Base-by-base conservation (phyloP, 2,329 filamentous ascomycete genomes). In the Cordyceps fumosorosea region DNA sequence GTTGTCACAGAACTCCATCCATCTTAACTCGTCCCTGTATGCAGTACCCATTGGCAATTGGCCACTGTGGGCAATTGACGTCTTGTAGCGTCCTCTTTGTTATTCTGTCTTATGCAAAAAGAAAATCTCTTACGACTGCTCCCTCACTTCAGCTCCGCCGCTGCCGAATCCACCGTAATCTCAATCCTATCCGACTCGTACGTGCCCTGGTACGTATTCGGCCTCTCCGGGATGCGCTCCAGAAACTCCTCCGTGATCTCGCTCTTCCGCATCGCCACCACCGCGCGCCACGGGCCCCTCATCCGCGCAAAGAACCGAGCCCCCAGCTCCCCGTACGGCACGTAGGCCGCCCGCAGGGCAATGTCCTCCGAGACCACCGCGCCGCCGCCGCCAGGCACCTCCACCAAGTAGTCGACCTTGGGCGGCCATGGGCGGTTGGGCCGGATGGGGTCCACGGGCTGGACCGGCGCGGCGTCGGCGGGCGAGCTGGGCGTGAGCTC, bases 381-480 rank as follows among this genome's bases (percentile, higher is more conserved):
- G 66, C 73, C 69, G 26, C 47, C 56, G 24, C 75, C 74, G 16
- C 75, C 69, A 62, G 65, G 69, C 48, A 78, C 72, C 51, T 69
- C 73, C 59, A 74, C 64, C 37, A 76, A 69, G 14, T 67, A 66
- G 4, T 76, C 72, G 26, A 64, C 66, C 18, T 63, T 66, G 0
- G 76, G 74, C 8, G 76, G 76, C 74, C 75, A 74, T 60, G 69
- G 62, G 32, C 75, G 69, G 29, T 68, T 65, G 61, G 75, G 65
- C 66, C 69, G 65, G 59, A 52, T 16, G 50, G 77, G 67, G 32
- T 61, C 69, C 42, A 70, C 70, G 18, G 75, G 67, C 32, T 20
- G 26, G 22, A 52, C 47, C 16, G 73, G 66, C 22, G 77, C 61
- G 22, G 73, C 69, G 40, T 63, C 45, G 20, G 68, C 65, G 22